Conservation (phyloP, 1,139 yeast genomes). For the Barnettozyma hawaiiensis region DNA sequence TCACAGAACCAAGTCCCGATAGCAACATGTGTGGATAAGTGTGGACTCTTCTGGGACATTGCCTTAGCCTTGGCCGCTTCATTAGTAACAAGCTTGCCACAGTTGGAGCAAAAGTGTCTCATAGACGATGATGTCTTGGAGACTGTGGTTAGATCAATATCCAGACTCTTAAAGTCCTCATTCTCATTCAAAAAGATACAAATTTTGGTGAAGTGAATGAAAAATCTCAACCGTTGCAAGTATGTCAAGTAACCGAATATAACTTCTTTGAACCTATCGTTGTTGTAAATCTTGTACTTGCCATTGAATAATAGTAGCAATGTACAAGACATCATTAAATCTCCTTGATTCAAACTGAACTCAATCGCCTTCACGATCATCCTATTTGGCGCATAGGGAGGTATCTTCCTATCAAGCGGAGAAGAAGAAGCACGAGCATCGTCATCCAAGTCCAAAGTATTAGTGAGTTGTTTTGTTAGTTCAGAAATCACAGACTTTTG, state of each 20-base stretch:
- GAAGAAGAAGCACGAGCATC: conserved; percentile 11
- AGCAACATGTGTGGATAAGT: conserved; percentile 24
- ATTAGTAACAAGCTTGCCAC: conserved; percentile 59
- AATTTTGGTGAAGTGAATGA: conserved; percentile 54
- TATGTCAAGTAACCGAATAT: conserved; percentile 52
- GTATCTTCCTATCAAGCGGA: conserved; percentile 15
- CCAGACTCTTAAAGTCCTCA: conserved; percentile 39
- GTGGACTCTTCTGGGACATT: conserved; percentile 4
- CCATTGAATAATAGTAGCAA: conserved; percentile 52
- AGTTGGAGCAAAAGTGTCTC: conserved; percentile 62
- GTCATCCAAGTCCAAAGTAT: conserved; percentile 4
- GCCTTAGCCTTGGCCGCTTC: conserved; percentile 46
- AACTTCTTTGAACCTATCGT: conserved; percentile 40
- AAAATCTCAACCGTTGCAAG: conserved; percentile 47
- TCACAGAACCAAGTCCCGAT: conserved; percentile 86
- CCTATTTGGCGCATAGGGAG: conserved; percentile 45
- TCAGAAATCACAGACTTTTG: conserved; percentile 21
- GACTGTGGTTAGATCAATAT: conserved; percentile 50
- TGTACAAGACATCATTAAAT: conserved; percentile 56
- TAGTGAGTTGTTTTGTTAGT: conserved; percentile 23
- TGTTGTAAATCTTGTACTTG: conserved; percentile 29
- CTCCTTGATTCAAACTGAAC: conserved; percentile 56
- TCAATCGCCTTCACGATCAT: conserved; percentile 43
- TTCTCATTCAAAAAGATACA: conserved; percentile 40
- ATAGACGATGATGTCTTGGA: conserved; percentile 11